phyloP scores from a whole-genome alignment of 371 early-diverging fungal species.

The Zychaea mexicana region DNA sequence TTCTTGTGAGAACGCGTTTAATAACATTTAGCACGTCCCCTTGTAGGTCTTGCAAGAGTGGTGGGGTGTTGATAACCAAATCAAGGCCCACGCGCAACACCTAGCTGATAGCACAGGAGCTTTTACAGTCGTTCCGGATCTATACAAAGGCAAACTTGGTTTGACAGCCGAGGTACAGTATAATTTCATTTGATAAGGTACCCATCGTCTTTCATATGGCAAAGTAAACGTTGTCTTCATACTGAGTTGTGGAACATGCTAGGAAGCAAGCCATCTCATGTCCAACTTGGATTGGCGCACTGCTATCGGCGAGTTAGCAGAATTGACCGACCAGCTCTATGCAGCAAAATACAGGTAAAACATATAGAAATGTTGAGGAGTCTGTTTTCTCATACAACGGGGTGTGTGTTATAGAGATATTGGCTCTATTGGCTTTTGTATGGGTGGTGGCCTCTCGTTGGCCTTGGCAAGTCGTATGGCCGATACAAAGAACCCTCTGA shows the following conservation, averaged over 20 bases:
- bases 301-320: slow-evolving; percentile 43
- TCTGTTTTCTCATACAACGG: background rate
- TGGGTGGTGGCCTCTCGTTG: slow-evolving; percentile 58
- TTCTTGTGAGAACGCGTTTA: too few relatives aligned
- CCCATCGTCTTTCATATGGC: too few relatives aligned
- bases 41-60: slow-evolving; percentile 43
- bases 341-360: slow-evolving; percentile 31
- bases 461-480: slow-evolving; percentile 44
- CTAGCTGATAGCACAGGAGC: slow-evolving; percentile 53
- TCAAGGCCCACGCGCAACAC: slow-evolving; percentile 52
- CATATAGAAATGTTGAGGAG: too few relatives aligned
- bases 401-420: slow-evolving; percentile 23
- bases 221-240: too few relatives aligned
- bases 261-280: slow-evolving; percentile 64
- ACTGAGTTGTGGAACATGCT: too few relatives aligned
- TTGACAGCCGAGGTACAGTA: slow-evolving; percentile 45
- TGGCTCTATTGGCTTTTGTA: slow-evolving; percentile 54
- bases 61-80: slow-evolving; percentile 56
- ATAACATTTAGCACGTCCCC: background rate
- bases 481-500: slow-evolving; percentile 30
- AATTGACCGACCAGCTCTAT: slow-evolving; percentile 30
- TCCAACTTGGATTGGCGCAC: slow-evolving; percentile 48
- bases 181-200: background rate
- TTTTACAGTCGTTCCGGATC: slow-evolving; percentile 48
- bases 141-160: slow-evolving; percentile 59